Conservation (phyloP, 2,329 filamentous ascomycete species). For the Ascochyta rabiei region DNA sequence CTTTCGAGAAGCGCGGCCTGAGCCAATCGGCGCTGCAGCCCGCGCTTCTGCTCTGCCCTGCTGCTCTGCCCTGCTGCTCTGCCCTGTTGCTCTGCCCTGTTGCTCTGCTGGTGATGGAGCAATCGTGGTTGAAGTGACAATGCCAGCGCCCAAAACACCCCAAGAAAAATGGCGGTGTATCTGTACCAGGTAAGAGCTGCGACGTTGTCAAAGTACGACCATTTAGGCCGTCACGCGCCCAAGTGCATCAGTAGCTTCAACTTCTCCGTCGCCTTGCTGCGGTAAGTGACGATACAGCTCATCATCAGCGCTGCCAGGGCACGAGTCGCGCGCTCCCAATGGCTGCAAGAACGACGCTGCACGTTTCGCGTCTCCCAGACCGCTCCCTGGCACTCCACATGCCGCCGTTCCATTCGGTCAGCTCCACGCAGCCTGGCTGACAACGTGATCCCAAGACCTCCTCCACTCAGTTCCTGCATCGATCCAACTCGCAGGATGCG, state of each 20-base stretch:
- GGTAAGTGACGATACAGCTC: constrained; percentile 27
- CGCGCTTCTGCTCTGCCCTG: constrained; percentile 3
- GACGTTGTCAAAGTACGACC: constrained; percentile 3
- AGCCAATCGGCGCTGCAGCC: constrained; percentile 28
- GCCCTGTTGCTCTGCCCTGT: too few relatives aligned
- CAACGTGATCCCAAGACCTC: constrained; percentile 31
- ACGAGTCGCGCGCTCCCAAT: constrained; percentile 72
- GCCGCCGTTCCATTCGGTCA: constrained; percentile 39
- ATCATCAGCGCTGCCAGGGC: constrained; percentile 47
- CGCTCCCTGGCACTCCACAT: constrained; percentile 22
- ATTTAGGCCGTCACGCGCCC: constrained; percentile 9
- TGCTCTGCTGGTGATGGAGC: too few relatives aligned
- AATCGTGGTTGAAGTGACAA: too few relatives aligned
- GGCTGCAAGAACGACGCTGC: constrained; percentile 31
- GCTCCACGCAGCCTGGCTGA: constrained; percentile 30
- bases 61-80: too few relatives aligned
- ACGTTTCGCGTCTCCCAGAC: constrained; percentile 35
- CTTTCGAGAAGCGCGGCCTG: constrained; percentile 32
- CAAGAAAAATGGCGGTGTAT: constrained; percentile 44
- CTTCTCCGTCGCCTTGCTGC: constrained; percentile 27
- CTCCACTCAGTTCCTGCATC: constrained; percentile 27
- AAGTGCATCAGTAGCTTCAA: constrained; percentile 11
- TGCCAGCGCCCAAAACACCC: constrained; percentile 27
- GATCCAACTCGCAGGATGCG: constrained; percentile 30
- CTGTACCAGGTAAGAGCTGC: constrained; percentile 3